Base-by-base conservation (phyloP, 148 eudicot genomes). In the Salicornia ramosissima region DNA sequence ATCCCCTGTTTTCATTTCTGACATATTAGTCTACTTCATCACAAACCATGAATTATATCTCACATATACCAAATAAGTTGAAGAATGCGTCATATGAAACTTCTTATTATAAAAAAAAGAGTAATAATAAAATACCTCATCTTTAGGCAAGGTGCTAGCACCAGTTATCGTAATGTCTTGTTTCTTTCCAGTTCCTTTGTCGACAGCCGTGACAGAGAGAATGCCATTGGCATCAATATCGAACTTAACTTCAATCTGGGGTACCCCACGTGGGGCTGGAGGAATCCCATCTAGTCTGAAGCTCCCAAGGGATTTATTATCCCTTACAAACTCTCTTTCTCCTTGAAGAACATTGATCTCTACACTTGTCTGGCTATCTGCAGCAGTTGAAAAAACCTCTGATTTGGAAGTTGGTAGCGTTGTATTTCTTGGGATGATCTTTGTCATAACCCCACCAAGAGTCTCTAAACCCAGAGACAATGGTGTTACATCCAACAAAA, bases 191-290 rank as follows among this genome's bases (percentile, higher is more conserved):
- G 94, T 84, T 67, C 90, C 94, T 67, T 84, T 86, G 70, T 86
- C 93, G 12, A 84, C 61, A 18, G 88, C 90, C 47, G 85, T 70
- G 60, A 88, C 88, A 40, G 88, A 88, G 70, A 88, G 83, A 43
- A 88, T 84, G 39, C 93, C 93, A 72, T 84, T 88, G 42, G 90
- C 86, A 76, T 88, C 93, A 52, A 86, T 84, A 39, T 88, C 90
- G 29, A 88, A 88, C 53, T 74, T 82, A 31, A 88, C 88, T 81
- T 88, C 87, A 45, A 88, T 79, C 56, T 84, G 90, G 43, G 93
- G 90, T 28, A 88, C 93, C 51, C 93, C 93, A 49, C 90, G 85
- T 8, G 90, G 90, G 29, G 93, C 85, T 49, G 93, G 93, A 19
- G 93, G 93, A 68, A 88, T 88, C 43, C 90, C 93, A 70, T 84